Evolutionary conservation across 176 grass and related monocot genomes (phyloP).

Genomic region (Phoenix roebelenii): DNA sequence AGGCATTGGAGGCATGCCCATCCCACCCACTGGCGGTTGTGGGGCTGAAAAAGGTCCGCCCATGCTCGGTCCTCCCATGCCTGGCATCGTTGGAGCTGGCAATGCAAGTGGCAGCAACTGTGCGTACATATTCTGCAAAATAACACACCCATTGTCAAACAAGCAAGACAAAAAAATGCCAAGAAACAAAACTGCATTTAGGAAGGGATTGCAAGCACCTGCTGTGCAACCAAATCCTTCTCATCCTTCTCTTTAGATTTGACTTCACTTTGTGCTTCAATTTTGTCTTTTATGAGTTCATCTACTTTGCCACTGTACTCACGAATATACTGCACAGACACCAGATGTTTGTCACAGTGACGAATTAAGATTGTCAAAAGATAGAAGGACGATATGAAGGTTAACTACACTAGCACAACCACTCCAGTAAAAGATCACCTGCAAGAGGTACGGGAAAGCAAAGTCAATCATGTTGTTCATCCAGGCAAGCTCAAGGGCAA

Average conservation of each 20-base stretch:
- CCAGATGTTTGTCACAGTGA: background rate
- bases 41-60: slow-evolving; percentile 18
- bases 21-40: slow-evolving; percentile 41
- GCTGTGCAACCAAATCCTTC: slow-evolving; percentile 80
- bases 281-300: slow-evolving; percentile 73
- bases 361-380: too few relatives aligned
- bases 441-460: slow-evolving; percentile 90
- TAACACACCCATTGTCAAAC: too few relatives aligned
- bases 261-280: slow-evolving; percentile 73
- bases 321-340: slow-evolving; percentile 54
- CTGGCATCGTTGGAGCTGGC: slow-evolving; percentile 63
- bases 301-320: slow-evolving; percentile 95
- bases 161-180: too few relatives aligned
- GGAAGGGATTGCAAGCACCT: slow-evolving; percentile 30
- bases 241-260: slow-evolving; percentile 82
- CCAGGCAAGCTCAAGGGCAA: slow-evolving; percentile 97
- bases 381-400: too few relatives aligned
- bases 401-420: too few relatives aligned
- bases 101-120: slow-evolving; percentile 86
- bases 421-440: slow-evolving; percentile 35
- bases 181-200: too few relatives aligned
- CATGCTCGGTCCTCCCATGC: slow-evolving; percentile 50
- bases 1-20: slow-evolving; percentile 88
- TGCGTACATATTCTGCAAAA: slow-evolving; percentile 87
- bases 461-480: slow-evolving; percentile 96